Evolutionary conservation across 2,329 filamentous ascomycete species (phyloP).

Genomic region (Colletotrichum sansevieriae): DNA sequence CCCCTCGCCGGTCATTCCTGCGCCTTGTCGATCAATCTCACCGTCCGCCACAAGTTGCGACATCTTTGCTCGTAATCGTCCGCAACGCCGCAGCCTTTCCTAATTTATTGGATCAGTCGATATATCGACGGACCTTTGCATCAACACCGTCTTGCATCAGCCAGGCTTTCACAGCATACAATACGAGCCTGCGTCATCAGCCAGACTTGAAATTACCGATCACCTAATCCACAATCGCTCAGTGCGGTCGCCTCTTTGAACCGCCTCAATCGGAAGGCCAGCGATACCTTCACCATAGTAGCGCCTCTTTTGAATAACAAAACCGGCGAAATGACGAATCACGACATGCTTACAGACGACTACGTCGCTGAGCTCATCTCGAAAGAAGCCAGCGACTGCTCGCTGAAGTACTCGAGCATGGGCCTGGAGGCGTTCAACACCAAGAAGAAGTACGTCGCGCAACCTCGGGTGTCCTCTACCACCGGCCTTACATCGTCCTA

Average conservation of each 20-base stretch:
- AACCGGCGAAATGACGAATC: slow-evolving; percentile 54
- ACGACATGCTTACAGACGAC: slow-evolving; percentile 76
- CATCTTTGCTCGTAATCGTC: slow-evolving; percentile 8
- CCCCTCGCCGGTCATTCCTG: slow-evolving; percentile 5
- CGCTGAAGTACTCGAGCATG: slow-evolving; percentile 79
- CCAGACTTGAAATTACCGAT: background rate
- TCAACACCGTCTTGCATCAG: background rate
- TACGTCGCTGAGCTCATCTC: slow-evolving; percentile 85
- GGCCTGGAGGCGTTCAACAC: slow-evolving; percentile 75
- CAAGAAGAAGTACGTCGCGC: slow-evolving; percentile 60
- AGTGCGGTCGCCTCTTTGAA: background rate
- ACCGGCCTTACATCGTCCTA: slow-evolving; percentile 6
- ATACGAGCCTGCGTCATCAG: background rate
- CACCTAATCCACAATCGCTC: background rate
- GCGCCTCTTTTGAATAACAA: background rate
- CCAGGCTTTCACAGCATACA: background rate
- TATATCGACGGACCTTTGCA: background rate
- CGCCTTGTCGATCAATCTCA: slow-evolving; percentile 24
- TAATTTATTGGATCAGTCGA: background rate
- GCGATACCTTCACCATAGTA: background rate
- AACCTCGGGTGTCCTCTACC: background rate
- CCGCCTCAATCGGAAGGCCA: background rate
- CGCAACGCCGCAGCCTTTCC: slow-evolving; percentile 19
- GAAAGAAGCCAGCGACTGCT: slow-evolving; percentile 81
- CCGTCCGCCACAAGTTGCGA: slow-evolving; percentile 26